Conservation (phyloP, 2,329 filamentous ascomycete genomes). For the Curvularia lunata region DNA sequence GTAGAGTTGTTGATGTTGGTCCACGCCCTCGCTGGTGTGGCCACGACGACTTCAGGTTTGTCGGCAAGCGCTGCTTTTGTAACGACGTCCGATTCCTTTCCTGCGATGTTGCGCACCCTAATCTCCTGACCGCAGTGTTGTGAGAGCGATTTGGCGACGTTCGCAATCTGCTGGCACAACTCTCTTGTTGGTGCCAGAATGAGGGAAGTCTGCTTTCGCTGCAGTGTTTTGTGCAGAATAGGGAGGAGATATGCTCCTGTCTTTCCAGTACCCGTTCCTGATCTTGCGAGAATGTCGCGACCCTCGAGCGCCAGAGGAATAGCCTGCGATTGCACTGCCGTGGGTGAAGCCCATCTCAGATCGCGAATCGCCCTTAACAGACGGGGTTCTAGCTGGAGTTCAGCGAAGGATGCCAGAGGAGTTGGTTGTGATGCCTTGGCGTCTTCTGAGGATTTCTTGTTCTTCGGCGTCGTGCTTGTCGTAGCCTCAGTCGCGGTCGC, state of each 20-base stretch:
- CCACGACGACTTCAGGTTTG: slow-evolving; percentile 85
- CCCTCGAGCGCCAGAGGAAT: slow-evolving; percentile 89
- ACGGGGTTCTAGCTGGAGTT: slow-evolving; percentile 81
- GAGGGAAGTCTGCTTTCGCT: slow-evolving; percentile 78
- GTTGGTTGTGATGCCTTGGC: neutral
- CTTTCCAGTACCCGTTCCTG: slow-evolving; percentile 95
- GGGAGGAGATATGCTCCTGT: slow-evolving; percentile 95
- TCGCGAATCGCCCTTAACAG: slow-evolving; percentile 84
- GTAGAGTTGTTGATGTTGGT: slow-evolving; percentile 76
- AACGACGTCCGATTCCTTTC: slow-evolving; percentile 88
- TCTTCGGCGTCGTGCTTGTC: slow-evolving; percentile 1
- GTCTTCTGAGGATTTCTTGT: slow-evolving; percentile 11
- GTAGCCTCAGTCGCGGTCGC: neutral
- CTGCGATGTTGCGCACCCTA: slow-evolving; percentile 81
- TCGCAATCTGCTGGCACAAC: slow-evolving; percentile 88
- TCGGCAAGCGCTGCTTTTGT: slow-evolving; percentile 86
- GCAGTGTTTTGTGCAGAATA: slow-evolving; percentile 82
- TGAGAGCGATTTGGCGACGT: slow-evolving; percentile 76
- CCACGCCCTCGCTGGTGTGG: slow-evolving; percentile 85
- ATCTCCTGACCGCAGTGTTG: slow-evolving; percentile 86
- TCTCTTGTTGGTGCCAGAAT: slow-evolving; percentile 95
- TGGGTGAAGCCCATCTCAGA: slow-evolving; percentile 84
- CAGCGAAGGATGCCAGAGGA: slow-evolving; percentile 65
- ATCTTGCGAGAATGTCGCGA: slow-evolving; percentile 87
- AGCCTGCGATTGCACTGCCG: slow-evolving; percentile 83